Evolutionary conservation across 306 rosid species (phyloP).

Genomic region (Pterocarpus macrocarpus): DNA sequence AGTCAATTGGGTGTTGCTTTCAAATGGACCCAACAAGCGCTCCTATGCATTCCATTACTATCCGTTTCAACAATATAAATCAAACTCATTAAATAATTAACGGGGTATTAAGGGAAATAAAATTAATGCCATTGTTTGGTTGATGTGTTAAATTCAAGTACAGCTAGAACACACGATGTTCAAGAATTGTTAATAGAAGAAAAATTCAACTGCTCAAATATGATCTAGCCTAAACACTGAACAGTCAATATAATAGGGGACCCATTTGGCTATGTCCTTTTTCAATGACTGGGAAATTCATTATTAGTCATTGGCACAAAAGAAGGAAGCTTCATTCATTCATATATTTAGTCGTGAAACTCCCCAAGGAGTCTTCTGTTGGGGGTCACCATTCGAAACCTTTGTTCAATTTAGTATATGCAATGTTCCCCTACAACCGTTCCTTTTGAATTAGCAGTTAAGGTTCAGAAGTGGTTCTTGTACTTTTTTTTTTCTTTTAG

Average conservation of each 20-base stretch:
- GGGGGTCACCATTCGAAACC: constrained; percentile 17
- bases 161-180: constrained; percentile 45
- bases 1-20: constrained; percentile 3
- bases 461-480: constrained; percentile 36
- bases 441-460: constrained; percentile 39
- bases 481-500: not conserved
- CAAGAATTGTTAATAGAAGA: constrained; percentile 17
- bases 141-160: constrained; percentile 48
- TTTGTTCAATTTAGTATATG: constrained; percentile 2
- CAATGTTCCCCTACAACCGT: constrained; percentile 49
- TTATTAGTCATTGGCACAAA: not conserved
- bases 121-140: constrained; percentile 20
- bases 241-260: constrained; percentile 46
- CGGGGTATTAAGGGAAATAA: not conserved
- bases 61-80: constrained; percentile 2
- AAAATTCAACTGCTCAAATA: constrained; percentile 38
- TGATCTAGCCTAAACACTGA: constrained; percentile 45
- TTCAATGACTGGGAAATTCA: constrained; percentile 13
- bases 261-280: constrained; percentile 40
- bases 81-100: not conserved
- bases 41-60: constrained; percentile 35
- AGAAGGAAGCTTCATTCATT: constrained; percentile 39
- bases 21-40: constrained; percentile 45
- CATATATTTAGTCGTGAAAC: not conserved
- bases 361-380: constrained; percentile 17